Base-by-base conservation (phyloP, 805 yeast species). In the Kodamaea sagamina region DNA sequence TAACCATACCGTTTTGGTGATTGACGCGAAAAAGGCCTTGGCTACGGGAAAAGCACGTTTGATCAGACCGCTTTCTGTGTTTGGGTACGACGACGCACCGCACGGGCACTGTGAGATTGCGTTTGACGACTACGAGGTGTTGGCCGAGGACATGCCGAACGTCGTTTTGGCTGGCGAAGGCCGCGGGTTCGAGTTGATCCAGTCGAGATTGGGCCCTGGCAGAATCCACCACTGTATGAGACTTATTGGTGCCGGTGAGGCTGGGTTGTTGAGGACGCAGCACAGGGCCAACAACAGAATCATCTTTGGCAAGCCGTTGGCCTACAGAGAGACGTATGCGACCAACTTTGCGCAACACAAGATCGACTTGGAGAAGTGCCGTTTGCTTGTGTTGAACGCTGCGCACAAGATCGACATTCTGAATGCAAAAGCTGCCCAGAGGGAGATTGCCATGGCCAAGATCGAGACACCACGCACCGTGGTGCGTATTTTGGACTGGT, bases 191-290 rank as follows among this genome's bases (percentile, higher is more conserved):
- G 81, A 77, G 47, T 67, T 81, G 49, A 78, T 81, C 51, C 86
- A 81, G 59, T 78, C 82, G 16, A 69, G 86, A 44, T 66, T 81
- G 32, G 86, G 86, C 1, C 85, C 86, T 1, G 86, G 86, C n/a
- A 67, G 86, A 56, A 77, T 81, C 49, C 86, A 81, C 59, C 86
- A 81, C 58, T 81, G 86, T 59, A 80, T 81, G 86, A 67, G 86
- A 55, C 59, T 75, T 22, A 67, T 81, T 49, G 86, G 86, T 4
- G 76, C 71, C 31, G 86, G 82, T 6, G 83, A 79, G 52, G 76
- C 70, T 52, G 78, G 82, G 2, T 64, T 81, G 42, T 48, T 62
- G 48, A 64, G 68, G 45, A 71, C 75, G 41, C 68, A 73, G 19
- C 64, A 70, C 47, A 68, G 86, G 50, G 84, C 82, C 32, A 70